A percentile compares a stretch with the other conserved stretches of the same genome.
These are phyloP conservation scores for Flaveria brownii DNA, from an alignment of 129 eudicot species.

Conservation along the genomic window DNA sequence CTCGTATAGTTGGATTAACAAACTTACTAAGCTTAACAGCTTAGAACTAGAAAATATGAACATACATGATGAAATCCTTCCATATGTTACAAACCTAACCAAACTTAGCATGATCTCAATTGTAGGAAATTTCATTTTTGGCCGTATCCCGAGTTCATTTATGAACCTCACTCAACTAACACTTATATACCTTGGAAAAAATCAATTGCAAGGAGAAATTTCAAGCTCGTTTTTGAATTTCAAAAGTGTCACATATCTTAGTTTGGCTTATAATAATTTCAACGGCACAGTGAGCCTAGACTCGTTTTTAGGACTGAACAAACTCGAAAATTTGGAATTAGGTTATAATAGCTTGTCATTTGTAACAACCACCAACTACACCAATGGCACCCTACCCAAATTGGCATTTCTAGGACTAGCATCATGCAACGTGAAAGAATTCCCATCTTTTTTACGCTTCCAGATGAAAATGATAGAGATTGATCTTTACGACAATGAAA, in stretches of 20 bases:
- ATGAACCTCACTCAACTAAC: conserved; percentile 32
- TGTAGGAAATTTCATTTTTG: neutral
- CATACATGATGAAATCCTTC: conserved; percentile 26
- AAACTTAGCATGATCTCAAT: neutral
- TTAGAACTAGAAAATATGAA: neutral
- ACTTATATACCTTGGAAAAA: rapidly evolving
- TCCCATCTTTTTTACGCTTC: neutral
- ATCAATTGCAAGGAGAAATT: conserved; percentile 31
- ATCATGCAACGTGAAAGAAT: conserved; percentile 23
- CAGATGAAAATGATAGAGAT: neutral
- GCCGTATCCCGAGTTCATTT: conserved; percentile 13
- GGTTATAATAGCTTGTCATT: neutral
- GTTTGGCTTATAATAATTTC: neutral
- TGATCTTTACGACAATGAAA: neutral
- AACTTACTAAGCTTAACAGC: neutral
- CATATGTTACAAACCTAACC: conserved; percentile 28
- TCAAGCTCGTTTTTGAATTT: conserved; percentile 26
- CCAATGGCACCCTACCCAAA: conserved; percentile 6
- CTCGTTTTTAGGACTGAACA: conserved; percentile 17
- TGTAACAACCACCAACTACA: conserved; percentile 1
- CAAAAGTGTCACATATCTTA: neutral
- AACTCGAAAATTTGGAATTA: neutral
- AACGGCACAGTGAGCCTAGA: conserved; percentile 28
- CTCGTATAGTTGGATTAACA: conserved; percentile 1
- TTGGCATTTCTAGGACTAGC: neutral